Base-by-base conservation (phyloP, 306 rosid species). In the Medicago lupulina region DNA sequence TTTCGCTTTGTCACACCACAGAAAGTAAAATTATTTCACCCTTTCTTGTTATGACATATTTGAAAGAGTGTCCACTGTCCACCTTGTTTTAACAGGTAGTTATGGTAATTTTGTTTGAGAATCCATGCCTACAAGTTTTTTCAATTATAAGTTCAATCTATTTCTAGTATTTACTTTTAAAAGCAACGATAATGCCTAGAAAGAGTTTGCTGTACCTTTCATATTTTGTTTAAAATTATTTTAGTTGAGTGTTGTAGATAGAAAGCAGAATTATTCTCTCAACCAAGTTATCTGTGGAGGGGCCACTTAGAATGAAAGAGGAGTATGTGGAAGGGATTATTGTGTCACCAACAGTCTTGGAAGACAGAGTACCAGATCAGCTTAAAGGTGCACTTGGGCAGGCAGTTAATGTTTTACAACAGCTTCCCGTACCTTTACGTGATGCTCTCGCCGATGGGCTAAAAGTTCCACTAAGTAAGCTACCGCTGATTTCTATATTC, bases 261-360 rank as follows among this genome's bases (percentile, higher is more conserved):
- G 97, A 95, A 79, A 86, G 78, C 91, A 90, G 81, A 80, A 34
- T 92, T 76, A 69, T 71, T 73, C 85, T 95, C 74, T 86, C 91
- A 71, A 84, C 90, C 74, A 92, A 77, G 86, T 83, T 95, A 77
- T 69, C 89, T 38, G 93, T 95, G 67, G 99, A 95, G 85, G 99
- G 99, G 17, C 93, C 99, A 39, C 89, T 95, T 83, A 89, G 99
- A 73, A 68, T 95, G 92, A 95, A 87, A 84, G 99, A 92, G 90
- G 97, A 92, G 84, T 92, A 86, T 78, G 88, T 81, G 65, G 99
- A 95, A 82, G 97, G 96, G 81, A 66, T 83, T 83, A 72, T 92
- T 18, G 97, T 87, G 86, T 73, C 85, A 17, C 99, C 99, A 19
- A 88, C 82, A 51, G 83, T 95, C 71, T 85, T 92, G 57, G 98